Evolutionary conservation across 768 basidiomycete species (phyloP).

Genomic region (Suillus plorans): DNA sequence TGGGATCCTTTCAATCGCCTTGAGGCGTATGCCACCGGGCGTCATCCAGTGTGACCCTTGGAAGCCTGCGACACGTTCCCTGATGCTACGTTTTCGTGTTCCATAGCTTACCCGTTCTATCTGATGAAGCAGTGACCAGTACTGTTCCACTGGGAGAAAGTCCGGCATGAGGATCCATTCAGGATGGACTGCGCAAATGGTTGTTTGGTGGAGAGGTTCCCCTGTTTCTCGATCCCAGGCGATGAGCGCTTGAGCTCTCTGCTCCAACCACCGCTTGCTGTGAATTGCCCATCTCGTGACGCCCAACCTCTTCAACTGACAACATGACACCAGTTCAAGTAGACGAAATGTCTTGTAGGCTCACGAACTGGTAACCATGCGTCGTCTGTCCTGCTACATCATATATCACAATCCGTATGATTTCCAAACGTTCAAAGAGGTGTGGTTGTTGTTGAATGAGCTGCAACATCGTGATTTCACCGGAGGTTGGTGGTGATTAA

Average conservation of each 20-base stretch:
- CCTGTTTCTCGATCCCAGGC: not conserved
- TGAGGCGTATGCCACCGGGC: not conserved
- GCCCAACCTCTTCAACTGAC: not conserved
- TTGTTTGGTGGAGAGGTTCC: not conserved
- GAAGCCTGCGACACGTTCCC: not conserved
- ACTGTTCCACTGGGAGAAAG: not conserved
- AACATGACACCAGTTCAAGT: not conserved
- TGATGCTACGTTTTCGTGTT: not conserved
- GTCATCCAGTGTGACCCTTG: not conserved
- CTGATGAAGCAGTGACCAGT: not conserved
- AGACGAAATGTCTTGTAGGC: not conserved
- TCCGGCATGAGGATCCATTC: not conserved
- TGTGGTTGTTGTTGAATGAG: not conserved
- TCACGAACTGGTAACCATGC: not conserved
- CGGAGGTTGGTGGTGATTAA: not conserved
- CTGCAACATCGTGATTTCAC: not conserved
- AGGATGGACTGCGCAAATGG: not conserved
- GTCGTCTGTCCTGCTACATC: not conserved
- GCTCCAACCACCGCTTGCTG: not conserved
- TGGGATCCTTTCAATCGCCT: not conserved
- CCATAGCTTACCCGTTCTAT: not conserved
- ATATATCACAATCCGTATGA: not conserved
- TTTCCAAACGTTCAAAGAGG: not conserved
- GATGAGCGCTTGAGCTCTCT: not conserved
- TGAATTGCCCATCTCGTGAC: not conserved